A percentile compares a stretch with the other conserved stretches of the same genome.
Conservation (phyloP, 129 eudicot species). For the Flaveria sonorensis region DNA sequence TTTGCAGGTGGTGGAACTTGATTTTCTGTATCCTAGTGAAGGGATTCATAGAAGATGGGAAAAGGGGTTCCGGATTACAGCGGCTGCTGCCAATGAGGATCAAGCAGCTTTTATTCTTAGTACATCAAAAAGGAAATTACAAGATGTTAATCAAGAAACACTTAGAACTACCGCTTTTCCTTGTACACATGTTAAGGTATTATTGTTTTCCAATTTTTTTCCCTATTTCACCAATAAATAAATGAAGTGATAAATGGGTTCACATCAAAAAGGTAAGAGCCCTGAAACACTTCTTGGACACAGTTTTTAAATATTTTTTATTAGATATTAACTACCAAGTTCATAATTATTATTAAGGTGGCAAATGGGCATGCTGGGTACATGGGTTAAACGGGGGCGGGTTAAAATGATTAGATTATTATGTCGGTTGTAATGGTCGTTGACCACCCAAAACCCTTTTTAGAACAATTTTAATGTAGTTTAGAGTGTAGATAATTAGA, state of each 20-base stretch:
- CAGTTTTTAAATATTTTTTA: too few species aligned
- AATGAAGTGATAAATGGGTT: background rate
- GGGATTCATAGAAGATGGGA: conserved; percentile 87
- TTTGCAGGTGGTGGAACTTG: conserved; percentile 73
- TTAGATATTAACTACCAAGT: too few species aligned
- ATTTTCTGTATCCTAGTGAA: conserved; percentile 87
- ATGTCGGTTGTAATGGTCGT: too few species aligned
- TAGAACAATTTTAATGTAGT: too few species aligned
- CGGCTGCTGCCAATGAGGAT: conserved; percentile 76
- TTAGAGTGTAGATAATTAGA: too few species aligned
- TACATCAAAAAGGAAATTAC: conserved; percentile 51
- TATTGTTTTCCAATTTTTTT: background rate
- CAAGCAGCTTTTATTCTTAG: conserved; percentile 79
- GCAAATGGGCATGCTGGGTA: too few species aligned
- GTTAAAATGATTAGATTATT: too few species aligned
- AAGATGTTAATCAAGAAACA: conserved; percentile 76
- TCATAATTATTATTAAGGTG: too few species aligned
- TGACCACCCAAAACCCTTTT: too few species aligned
- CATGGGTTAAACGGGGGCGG: too few species aligned
- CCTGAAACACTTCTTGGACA: background rate
- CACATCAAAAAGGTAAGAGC: background rate
- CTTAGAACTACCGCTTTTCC: conserved; percentile 79
- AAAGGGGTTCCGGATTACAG: conserved; percentile 69
- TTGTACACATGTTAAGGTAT: conserved; percentile 73
- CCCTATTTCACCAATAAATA: background rate